phyloP scores from a whole-genome alignment of 495 filamentous ascomycete genomes.

The Lasiosphaeriaceae sp. region DNA sequence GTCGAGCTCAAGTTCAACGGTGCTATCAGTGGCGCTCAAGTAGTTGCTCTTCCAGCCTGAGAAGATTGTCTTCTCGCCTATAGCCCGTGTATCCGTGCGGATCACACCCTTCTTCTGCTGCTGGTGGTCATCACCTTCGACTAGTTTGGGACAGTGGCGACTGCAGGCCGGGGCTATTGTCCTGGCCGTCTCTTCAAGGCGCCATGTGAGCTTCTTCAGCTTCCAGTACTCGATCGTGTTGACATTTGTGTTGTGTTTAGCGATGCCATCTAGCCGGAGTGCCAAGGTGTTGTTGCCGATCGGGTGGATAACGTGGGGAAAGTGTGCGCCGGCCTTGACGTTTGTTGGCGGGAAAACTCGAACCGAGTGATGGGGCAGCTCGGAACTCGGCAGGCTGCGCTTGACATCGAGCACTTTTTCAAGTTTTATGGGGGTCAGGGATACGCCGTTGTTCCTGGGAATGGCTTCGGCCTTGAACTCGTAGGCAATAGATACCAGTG shows the following conservation, averaged over 20 bases:
- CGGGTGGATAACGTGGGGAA: slow-evolving; percentile 80
- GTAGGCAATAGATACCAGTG: slow-evolving; percentile 73
- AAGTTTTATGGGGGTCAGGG: slow-evolving; percentile 48
- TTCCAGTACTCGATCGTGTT: slow-evolving; percentile 68
- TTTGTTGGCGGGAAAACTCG: slow-evolving; percentile 96
- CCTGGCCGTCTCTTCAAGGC: slow-evolving; percentile 80
- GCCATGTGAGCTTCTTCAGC: slow-evolving; percentile 86
- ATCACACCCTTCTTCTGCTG: slow-evolving; percentile 65
- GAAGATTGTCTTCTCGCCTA: slow-evolving; percentile 49
- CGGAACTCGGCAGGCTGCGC: slow-evolving; percentile 61
- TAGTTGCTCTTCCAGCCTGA: slow-evolving; percentile 97
- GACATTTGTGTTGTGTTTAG: slow-evolving; percentile 54
- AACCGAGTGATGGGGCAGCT: slow-evolving; percentile 69
- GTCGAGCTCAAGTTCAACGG: slow-evolving; percentile 79
- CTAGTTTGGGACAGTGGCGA: slow-evolving; percentile 68
- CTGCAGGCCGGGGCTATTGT: slow-evolving; percentile 77
- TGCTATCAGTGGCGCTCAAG: slow-evolving; percentile 56
- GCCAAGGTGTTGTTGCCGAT: slow-evolving; percentile 77
- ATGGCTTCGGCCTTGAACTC: slow-evolving; percentile 71
- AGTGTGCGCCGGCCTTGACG: slow-evolving; percentile 74
- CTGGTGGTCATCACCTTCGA: slow-evolving; percentile 41
- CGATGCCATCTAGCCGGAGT: slow-evolving; percentile 75
- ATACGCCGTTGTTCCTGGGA: slow-evolving; percentile 44
- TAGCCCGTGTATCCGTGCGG: slow-evolving; percentile 70
- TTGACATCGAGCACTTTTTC: slow-evolving; percentile 63